phyloP scores from a whole-genome alignment of 495 filamentous ascomycete genomes.

The Astrothelium macrocarpum region DNA sequence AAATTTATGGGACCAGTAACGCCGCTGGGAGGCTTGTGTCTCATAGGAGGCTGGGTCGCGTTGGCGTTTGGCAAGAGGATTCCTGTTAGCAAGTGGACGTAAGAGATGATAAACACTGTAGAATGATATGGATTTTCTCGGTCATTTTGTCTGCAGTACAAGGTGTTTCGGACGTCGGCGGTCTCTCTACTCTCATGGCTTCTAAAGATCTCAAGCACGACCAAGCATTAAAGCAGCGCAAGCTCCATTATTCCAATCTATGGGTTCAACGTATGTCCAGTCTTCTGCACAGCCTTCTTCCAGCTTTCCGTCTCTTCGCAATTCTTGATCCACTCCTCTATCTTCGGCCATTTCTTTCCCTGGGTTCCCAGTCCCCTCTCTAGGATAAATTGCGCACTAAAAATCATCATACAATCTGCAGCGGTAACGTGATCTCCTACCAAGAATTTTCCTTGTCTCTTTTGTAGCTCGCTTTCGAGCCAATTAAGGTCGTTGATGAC shows the following conservation, averaged over 20 bases:
- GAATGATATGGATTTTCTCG: background rate
- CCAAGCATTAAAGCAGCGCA: background rate
- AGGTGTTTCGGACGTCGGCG: background rate
- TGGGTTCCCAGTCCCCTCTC: conserved; percentile 24
- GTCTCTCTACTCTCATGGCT: background rate
- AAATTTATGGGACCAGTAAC: conserved; percentile 49
- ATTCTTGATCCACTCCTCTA: conserved; percentile 18
- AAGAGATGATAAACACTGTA: background rate
- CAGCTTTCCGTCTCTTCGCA: conserved; percentile 21
- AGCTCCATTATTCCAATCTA: background rate
- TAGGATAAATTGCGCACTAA: conserved; percentile 30
- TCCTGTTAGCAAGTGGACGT: background rate
- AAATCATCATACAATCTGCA: conserved; percentile 34
- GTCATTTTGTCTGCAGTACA: background rate
- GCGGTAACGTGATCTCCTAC: conserved; percentile 29
- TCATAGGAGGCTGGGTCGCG: conserved; percentile 49
- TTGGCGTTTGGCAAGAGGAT: conserved; percentile 32
- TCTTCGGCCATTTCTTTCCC: conserved; percentile 14
- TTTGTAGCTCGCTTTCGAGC: conserved; percentile 27
- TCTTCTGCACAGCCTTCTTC: conserved; percentile 26
- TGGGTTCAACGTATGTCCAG: conserved; percentile 19
- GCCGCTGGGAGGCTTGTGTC: conserved; percentile 48
- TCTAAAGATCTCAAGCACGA: background rate
- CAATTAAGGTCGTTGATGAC: conserved; percentile 32
- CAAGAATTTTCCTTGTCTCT: conserved; percentile 25